phyloP scores from a whole-genome alignment of 2,329 filamentous ascomycete genomes.

The Penicillium palitans region DNA sequence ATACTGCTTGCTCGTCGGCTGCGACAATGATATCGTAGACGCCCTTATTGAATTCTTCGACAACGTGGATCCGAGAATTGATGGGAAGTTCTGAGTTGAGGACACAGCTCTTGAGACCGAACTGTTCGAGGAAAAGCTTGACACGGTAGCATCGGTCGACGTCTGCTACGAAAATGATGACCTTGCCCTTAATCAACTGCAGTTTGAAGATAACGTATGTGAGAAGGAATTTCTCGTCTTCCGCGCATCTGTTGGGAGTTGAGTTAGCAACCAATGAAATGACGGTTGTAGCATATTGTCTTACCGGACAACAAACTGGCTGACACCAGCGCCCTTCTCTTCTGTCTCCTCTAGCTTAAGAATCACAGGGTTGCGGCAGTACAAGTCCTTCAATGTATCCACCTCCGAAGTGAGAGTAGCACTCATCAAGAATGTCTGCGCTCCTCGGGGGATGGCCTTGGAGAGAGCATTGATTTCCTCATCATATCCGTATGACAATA shows the following conservation, averaged over 20 bases:
- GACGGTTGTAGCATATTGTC: constrained; percentile 22
- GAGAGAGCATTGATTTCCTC: constrained; percentile 82
- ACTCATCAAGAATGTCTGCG: constrained; percentile 91
- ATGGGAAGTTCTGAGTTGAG: constrained; percentile 93
- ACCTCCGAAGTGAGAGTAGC: constrained; percentile 88
- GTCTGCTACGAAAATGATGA: constrained; percentile 79
- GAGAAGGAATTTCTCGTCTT: constrained; percentile 94
- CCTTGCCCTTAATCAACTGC: constrained; percentile 89
- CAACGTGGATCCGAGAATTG: constrained; percentile 88
- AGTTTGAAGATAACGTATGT: constrained; percentile 95
- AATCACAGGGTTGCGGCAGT: constrained; percentile 76
- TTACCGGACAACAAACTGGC: constrained; percentile 82
- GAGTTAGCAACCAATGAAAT: constrained; percentile 23
- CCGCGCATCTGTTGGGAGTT: constrained; percentile 63
- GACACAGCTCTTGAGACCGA: constrained; percentile 89
- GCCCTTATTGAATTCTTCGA: constrained; percentile 95
- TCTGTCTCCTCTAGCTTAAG: constrained; percentile 83
- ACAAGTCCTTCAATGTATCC: constrained; percentile 78
- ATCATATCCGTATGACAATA: constrained; percentile 91
- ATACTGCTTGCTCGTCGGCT: constrained; percentile 83
- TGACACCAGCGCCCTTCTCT: constrained; percentile 71
- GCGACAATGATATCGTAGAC: constrained; percentile 98
- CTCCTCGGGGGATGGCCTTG: constrained; percentile 73
- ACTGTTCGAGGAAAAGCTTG: constrained; percentile 95
- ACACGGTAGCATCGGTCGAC: constrained; percentile 88